Conservation (phyloP, 768 basidiomycete genomes). For the Russula dissimulans region DNA sequence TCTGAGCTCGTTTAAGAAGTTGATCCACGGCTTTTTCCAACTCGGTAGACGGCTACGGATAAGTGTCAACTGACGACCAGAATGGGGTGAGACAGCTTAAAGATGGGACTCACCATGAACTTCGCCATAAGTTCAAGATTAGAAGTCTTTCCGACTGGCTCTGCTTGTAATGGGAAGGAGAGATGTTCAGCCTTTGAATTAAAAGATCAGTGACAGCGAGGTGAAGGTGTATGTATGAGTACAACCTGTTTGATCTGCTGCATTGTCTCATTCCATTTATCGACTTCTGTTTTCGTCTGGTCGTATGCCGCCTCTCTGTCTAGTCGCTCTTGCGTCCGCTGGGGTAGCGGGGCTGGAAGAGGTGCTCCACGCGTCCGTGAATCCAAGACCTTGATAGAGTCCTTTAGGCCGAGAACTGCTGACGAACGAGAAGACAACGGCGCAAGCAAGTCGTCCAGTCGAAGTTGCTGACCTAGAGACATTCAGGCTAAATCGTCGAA, state of each 20-base stretch:
- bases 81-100: background rate
- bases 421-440: slow-evolving; percentile 56
- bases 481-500: background rate
- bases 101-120: slow-evolving; percentile 56
- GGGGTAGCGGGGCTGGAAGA: slow-evolving; percentile 77
- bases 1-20: slow-evolving; percentile 70
- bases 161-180: slow-evolving; percentile 75
- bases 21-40: slow-evolving; percentile 79
- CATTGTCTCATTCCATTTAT: slow-evolving; percentile 92
- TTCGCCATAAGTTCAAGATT: slow-evolving; percentile 71
- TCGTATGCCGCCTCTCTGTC: slow-evolving; percentile 94
- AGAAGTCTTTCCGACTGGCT: slow-evolving; percentile 45
- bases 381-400: slow-evolving; percentile 55
- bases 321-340: slow-evolving; percentile 77
- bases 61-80: background rate
- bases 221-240: background rate
- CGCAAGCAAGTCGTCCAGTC: slow-evolving; percentile 66
- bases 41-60: slow-evolving; percentile 62
- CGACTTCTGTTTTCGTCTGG: slow-evolving; percentile 82
- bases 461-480: slow-evolving; percentile 43
- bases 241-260: slow-evolving; percentile 79
- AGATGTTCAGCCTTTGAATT: slow-evolving; percentile 65
- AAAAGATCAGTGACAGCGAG: background rate
- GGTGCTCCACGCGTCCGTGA: slow-evolving; percentile 40
- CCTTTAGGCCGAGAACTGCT: slow-evolving; percentile 56